Base-by-base conservation (phyloP, 1,139 yeast species). In the Nakaseomyces bracarensis region DNA sequence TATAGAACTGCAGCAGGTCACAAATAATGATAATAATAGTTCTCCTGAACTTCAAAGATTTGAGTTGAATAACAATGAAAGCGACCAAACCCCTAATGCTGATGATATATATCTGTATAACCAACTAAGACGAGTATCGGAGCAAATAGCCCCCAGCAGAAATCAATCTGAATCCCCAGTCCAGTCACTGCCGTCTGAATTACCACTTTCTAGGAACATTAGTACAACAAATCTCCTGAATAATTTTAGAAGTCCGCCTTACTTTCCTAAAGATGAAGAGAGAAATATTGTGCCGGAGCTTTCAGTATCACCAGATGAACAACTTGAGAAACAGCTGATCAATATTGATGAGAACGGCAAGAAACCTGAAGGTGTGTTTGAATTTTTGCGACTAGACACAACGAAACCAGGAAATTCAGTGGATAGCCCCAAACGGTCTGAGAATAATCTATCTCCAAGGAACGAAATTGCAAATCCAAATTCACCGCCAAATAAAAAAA, bases 141-240 rank as follows among this genome's bases (percentile, higher is more conserved):
- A 33, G n/a, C 25, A 33, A 16, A 21, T 33, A 15, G 36, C 11
- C 5, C 26, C 34, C 4, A 30, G 34, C 23, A 16, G 34, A 30
- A 22, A 30, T 10, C 34, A 30, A n/a, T 30, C 34, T 7, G 22
- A 7, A 6, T 30, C 34, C 1, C 34, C 34, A 9, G 34, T 30
- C 11, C 34, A 30, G 18, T 30, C 34, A 11, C 34, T 30, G 34
- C 34, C 34, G 34, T 30, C 34, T 18, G 34, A 30, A n/a, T 19
- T 30, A 30, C 34, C 34, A 3, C 16, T 30, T 19, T 30, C 34
- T 4, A 30, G 34, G 13, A 30, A 30, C 22, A 30, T 30, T 10
- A 30, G 34, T n/a, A 15, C 34, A 9, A n/a, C 34, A 1, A 30
- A 30, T 18, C 34, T 30, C 11, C 11, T 30, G 22, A 30, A 30